phyloP scores from a whole-genome alignment of 345 rosid genomes.

The Eucalyptus curtisii region DNA sequence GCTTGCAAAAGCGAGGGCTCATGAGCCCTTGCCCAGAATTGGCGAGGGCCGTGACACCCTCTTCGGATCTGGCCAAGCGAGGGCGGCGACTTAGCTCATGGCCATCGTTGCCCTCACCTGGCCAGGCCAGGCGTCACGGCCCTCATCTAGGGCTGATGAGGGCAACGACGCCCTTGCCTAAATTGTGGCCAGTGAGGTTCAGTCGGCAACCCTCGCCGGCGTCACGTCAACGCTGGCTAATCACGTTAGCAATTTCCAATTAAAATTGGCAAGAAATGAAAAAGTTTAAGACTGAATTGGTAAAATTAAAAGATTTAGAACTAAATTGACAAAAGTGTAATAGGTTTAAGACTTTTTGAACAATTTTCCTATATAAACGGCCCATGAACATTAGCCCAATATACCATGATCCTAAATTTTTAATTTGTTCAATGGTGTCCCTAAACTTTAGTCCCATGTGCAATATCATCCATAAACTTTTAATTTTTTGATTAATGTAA shows the following conservation, averaged over 20 bases:
- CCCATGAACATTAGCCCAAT: not conserved
- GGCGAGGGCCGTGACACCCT: fast-evolving
- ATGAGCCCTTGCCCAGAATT: too few species aligned
- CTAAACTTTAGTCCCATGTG: not conserved
- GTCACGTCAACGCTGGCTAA: fast-evolving
- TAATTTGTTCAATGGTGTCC: not conserved
- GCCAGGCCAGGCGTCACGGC: fast-evolving
- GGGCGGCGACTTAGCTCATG: too few species aligned
- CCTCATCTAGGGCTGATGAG: too few species aligned
- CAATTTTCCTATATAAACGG: too few species aligned
- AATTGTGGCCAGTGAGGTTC: fast-evolving
- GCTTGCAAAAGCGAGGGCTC: fast-evolving
- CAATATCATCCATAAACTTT: not conserved
- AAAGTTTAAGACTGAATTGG: fast-evolving
- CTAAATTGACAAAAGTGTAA: too few species aligned
- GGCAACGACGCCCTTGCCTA: fast-evolving
- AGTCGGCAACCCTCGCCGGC: fast-evolving
- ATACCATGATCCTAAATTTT: not conserved
- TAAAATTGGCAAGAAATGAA: too few species aligned
- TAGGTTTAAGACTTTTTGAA: too few species aligned
- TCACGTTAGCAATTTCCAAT: too few species aligned
- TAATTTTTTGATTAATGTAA: not conserved
- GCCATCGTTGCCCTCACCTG: fast-evolving
- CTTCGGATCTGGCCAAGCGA: fast-evolving
- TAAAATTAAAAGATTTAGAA: too few species aligned